These are phyloP conservation scores for Rheum nobile DNA, from an alignment of 148 eudicot species.

Conservation along the genomic window DNA sequence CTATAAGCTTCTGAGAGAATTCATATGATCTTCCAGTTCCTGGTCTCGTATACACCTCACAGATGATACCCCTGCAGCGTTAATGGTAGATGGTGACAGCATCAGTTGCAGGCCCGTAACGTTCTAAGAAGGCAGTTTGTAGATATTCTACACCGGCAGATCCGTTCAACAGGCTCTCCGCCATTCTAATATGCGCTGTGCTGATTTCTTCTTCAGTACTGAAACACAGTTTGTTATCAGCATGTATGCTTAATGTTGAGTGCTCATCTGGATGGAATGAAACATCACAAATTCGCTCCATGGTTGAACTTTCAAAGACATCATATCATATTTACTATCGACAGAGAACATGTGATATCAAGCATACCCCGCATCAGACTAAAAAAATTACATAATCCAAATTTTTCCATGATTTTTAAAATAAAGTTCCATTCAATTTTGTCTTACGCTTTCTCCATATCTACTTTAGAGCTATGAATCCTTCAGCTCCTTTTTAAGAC, in stretches of 20 bases:
- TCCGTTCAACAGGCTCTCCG: constrained; percentile 1
- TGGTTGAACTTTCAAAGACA: no score
- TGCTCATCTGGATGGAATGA: background rate
- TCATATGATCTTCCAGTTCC: constrained; percentile 1
- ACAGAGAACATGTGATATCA: background rate
- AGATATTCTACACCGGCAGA: constrained; percentile 7
- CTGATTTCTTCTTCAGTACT: constrained; percentile 6
- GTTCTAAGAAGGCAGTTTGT: constrained; percentile 1
- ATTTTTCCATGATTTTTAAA: no score
- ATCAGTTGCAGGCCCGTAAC: constrained; percentile 2
- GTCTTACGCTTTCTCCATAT: no score
- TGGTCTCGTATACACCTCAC: background rate
- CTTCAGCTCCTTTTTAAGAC: no score
- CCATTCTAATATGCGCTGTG: constrained; percentile 4
- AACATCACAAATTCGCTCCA: background rate
- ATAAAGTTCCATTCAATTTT: no score
- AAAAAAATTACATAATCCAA: background rate
- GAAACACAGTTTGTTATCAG: no score
- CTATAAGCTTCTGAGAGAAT: background rate
- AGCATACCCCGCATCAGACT: background rate
- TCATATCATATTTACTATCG: background rate
- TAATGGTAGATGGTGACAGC: background rate
- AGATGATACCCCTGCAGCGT: constrained; percentile 6
- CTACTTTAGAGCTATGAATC: no score
- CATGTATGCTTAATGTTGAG: background rate